phyloP scores from a whole-genome alignment of 345 rosid genomes.

The Ailanthus altissimus region DNA sequence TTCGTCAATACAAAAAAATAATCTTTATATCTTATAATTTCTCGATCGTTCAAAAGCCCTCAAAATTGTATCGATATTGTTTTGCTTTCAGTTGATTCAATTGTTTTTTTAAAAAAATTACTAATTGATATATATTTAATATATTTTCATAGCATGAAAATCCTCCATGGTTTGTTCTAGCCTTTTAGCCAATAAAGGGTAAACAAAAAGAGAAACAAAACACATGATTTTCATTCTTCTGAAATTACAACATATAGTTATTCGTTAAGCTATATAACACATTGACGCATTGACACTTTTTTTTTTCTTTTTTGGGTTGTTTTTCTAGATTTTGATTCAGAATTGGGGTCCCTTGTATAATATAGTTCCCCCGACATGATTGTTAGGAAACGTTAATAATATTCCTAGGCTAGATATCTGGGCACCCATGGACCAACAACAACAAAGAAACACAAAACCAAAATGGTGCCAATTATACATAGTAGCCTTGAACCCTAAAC shows the following conservation, averaged over 20 bases:
- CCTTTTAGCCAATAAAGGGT: too few relatives aligned
- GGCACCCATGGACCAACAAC: neutral
- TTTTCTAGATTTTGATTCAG: neutral
- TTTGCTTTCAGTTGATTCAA: too few relatives aligned
- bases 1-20: too few relatives aligned
- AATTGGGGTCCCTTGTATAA: neutral
- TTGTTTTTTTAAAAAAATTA: too few relatives aligned
- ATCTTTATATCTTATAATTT: too few relatives aligned
- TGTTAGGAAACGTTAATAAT: neutral
- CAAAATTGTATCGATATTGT: too few relatives aligned
- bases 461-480: slow-evolving; percentile 14
- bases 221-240: neutral
- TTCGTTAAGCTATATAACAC: neutral
- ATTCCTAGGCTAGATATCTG: too few relatives aligned
- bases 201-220: too few relatives aligned
- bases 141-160: too few relatives aligned
- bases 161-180: too few relatives aligned
- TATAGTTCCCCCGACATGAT: neutral
- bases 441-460: neutral
- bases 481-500: neutral
- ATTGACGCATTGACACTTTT: neutral
- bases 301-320: neutral
- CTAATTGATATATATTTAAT: too few relatives aligned
- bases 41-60: too few relatives aligned
- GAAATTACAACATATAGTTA: neutral